Conservation (phyloP, 345 rosid genomes). For the Arabidopsis suecica region DNA sequence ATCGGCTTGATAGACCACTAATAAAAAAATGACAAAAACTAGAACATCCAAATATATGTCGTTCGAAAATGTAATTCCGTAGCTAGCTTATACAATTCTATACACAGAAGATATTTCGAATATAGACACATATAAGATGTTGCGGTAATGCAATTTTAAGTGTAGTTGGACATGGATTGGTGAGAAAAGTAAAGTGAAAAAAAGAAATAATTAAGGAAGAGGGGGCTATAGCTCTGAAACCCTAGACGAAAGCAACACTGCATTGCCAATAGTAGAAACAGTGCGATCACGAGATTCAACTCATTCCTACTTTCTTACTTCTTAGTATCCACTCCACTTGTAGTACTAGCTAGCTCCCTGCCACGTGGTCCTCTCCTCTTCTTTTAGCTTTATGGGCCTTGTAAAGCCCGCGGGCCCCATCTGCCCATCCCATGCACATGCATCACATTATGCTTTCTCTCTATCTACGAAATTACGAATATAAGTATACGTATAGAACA, state of each 20-base stretch:
- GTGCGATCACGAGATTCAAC: constrained; percentile 49
- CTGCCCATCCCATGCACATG: constrained; percentile 47
- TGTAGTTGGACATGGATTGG: constrained; percentile 15
- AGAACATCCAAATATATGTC: constrained; percentile 6
- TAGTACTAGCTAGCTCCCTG: constrained; percentile 40
- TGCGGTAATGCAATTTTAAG: constrained; percentile 5
- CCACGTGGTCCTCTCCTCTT: constrained; percentile 47
- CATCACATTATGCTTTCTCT: constrained; percentile 26
- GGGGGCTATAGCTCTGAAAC: constrained; percentile 44
- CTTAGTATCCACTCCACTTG: constrained; percentile 49
- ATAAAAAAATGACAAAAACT: not conserved
- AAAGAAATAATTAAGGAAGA: constrained; percentile 9
- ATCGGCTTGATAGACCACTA: not conserved
- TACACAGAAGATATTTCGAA: not conserved
- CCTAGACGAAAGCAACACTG: constrained; percentile 46
- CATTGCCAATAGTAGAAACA: constrained; percentile 46
- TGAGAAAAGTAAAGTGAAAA: constrained; percentile 25
- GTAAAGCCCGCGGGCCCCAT: constrained; percentile 31
- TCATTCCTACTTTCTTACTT: constrained; percentile 41
- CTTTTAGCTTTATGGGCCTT: constrained; percentile 43
- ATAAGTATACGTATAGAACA: no score
- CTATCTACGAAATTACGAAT: no score
- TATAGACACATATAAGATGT: constrained; percentile 16
- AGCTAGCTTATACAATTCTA: constrained; percentile 23
- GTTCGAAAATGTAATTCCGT: not conserved